Percentiles rank a stretch among this genome's conserved stretches.
These are phyloP conservation scores for Anthracocystis walkeri DNA, from an alignment of 1,284 basidiomycete species.

Conservation along the genomic window DNA sequence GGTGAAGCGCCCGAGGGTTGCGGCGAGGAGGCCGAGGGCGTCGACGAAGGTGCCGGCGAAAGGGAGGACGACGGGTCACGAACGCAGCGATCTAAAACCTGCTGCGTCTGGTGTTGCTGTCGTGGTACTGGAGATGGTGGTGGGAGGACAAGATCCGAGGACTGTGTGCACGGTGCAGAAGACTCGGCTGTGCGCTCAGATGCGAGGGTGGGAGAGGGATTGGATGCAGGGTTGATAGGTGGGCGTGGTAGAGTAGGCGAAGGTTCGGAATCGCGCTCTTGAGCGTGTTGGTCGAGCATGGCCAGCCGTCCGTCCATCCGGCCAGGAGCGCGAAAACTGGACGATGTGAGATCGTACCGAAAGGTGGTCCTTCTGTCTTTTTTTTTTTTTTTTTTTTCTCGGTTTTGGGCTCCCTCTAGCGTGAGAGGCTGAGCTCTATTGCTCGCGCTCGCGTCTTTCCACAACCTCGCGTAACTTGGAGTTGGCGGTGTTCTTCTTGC, in stretches of 20 bases:
- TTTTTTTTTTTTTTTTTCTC: neutral
- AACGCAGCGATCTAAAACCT: constrained; percentile 9
- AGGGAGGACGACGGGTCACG: constrained; percentile 37
- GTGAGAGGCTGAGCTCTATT: neutral
- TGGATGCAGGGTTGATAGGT: constrained; percentile 12
- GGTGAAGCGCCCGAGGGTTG: neutral
- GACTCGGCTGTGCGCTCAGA: constrained; percentile 5
- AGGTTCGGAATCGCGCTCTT: constrained; percentile 24
- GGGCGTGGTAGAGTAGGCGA: constrained; percentile 28
- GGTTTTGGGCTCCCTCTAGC: neutral
- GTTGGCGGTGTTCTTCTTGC: no score
- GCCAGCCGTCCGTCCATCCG: constrained; percentile 14
- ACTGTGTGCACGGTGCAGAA: neutral
- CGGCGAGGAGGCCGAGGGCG: constrained; percentile 25
- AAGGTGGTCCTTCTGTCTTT: neutral
- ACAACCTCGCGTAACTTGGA: neutral
- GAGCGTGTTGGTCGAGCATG: constrained; percentile 28
- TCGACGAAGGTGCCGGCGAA: constrained; percentile 39
- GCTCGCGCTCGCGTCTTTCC: constrained; percentile 6
- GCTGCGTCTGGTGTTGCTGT: constrained; percentile 20
- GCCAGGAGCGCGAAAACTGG: constrained; percentile 1
- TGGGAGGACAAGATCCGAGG: neutral
- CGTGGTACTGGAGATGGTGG: neutral
- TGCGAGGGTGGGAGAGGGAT: constrained; percentile 2
- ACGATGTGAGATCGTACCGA: constrained; percentile 33